Evolutionary conservation across 345 rosid genomes (phyloP), one percentile per base, ranked within the genome.

Genomic region (Camelina hispida): DNA sequence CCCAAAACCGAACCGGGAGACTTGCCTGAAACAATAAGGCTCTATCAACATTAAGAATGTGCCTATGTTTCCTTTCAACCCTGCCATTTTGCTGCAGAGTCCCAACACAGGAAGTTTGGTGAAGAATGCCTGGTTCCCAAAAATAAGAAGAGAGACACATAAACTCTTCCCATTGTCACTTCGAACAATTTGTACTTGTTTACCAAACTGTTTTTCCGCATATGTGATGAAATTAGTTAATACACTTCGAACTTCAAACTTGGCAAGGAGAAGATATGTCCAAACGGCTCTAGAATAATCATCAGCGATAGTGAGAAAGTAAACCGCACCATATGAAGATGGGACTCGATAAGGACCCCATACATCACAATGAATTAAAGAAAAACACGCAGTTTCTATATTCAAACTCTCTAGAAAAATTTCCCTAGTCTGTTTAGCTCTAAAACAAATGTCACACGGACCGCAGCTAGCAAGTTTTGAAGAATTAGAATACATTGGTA

Each of bases 101-200:
- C 0, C 48, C 48, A 0, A 43, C 16, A 11, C 48, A 43, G 0
- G 48, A 43, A 0, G 48, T 43, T 5, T 43, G 48, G 1, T 43
- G 48, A 1, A 43, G 0, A 43, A n/a, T n/a, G n/a, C 48, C 48
- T 4, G 14, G 7, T 43, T 43, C 2, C 0, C 48, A 7, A 5
- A 43, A 43, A 1, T 4, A 14, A 0, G 22, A 22, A 22, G 48
- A 43, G 1, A 43, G 16, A 14, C 48, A 43, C 48, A 43, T 43
- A 2, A 43, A 43, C 0, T 43, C 7, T 1, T 43, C 0, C 48
- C 48, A 5, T 43, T 43, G 2, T 43, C 48, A 43, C 48, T 43
- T 0, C 16, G 2, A 0, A 43, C 16, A 1, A 4, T 4, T 13
- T 43, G 4, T 0, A 43, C 47, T 0, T 2, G 4, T 4, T 43